Evolutionary conservation across 805 yeast species (phyloP), one percentile per base, ranked within the genome.

Genomic region (Yarrowia hollandica): DNA sequence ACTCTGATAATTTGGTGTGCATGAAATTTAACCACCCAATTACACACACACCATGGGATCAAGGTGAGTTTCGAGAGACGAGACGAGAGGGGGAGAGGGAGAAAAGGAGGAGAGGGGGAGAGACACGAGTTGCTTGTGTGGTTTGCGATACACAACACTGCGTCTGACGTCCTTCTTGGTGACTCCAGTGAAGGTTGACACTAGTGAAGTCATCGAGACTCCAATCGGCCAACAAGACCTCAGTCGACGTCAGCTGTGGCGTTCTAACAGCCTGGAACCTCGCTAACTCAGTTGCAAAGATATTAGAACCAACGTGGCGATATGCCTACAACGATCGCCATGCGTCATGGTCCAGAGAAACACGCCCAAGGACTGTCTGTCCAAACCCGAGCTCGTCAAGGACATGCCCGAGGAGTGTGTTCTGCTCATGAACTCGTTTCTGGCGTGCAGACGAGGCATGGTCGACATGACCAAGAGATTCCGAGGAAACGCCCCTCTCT

Each of bases 261-360:
- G n/a, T n/a, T n/a, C n/a, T n/a, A n/a, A n/a, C n/a, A n/a, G n/a
- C n/a, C n/a, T n/a, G n/a, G n/a, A 12, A 12, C 46, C 9, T 3
- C 16, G 19, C 55, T 48, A 48, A 48, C 58, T 7, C 33, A 90
- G 96, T 78, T 92, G 99, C 72, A 86, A 88, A 68, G 99, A 92
- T 72, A 95, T 92, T 69, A 82, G 91, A 68, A 90, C 82, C 66
- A 96, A 96, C n/a, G 88, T 94, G 60, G 98, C 98, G 9, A 84
- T 92, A 18, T 92, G 99, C 71, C 79, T 92, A 50, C 99, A 92
- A 71, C 81, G 97, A 68, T 90, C 97, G 5, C 98, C 98, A 14
- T 92, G 99, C 72, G 99, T 92, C 54, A 78, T 92, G 75, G 80
- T 92, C 19, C 88, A 94, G 62, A 79, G 99, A 64, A 79, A 94